Conservation (phyloP, 306 rosid species). For the Alnus rubra region DNA sequence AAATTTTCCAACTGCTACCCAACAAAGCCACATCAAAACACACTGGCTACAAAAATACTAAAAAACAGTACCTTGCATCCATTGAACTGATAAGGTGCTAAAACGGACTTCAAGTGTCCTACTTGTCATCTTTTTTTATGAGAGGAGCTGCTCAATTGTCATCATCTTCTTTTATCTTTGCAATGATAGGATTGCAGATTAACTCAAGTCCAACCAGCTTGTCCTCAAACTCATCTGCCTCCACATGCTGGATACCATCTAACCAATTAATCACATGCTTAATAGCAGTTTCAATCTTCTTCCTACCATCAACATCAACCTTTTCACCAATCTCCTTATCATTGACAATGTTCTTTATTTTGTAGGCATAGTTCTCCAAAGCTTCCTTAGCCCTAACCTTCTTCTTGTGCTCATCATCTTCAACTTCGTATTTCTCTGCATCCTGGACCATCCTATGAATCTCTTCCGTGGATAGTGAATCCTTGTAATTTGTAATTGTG, state of each 20-base stretch:
- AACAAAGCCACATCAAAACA: too few species aligned
- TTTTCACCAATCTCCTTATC: conserved; percentile 19
- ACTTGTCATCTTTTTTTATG: too few species aligned
- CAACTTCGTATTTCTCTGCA: conserved; percentile 24
- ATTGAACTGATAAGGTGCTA: too few species aligned
- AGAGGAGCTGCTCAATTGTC: too few species aligned
- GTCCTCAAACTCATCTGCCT: conserved; percentile 14
- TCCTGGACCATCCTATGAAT: conserved; percentile 15
- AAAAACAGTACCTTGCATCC: too few species aligned
- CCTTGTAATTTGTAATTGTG: conserved; percentile 25
- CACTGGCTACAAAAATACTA: too few species aligned
- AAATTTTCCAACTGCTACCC: conserved; percentile 1
- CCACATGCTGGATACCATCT: conserved; percentile 10
- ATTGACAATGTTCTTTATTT: conserved; percentile 11
- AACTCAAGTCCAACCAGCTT: conserved; percentile 24
- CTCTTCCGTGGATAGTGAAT: conserved; percentile 11
- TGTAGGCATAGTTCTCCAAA: conserved; percentile 21
- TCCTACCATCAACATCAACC: not conserved
- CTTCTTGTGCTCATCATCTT: conserved; percentile 30
- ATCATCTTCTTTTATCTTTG: not conserved
- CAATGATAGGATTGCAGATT: conserved; percentile 24
- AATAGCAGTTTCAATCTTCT: conserved; percentile 25
- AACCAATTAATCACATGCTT: conserved; percentile 20
- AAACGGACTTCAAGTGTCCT: too few species aligned
- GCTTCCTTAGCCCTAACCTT: conserved; percentile 19